Evolutionary conservation across 2,329 filamentous ascomycete species (phyloP).

Genomic region (Apiospora sp.): DNA sequence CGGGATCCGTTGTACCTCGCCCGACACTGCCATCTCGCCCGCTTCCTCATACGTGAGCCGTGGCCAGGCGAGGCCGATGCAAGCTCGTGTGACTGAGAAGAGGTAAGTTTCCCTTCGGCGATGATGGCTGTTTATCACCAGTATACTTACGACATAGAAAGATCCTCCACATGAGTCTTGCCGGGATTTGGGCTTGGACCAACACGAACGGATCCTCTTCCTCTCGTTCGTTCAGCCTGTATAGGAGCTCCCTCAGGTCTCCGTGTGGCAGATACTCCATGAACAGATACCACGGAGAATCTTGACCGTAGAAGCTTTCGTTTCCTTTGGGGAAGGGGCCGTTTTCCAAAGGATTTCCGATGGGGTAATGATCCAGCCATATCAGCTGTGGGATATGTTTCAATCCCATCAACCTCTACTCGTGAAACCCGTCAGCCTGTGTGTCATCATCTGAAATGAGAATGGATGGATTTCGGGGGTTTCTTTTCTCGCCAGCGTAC

Average conservation of each 20-base stretch:
- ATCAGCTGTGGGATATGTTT: background rate
- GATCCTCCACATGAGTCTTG: constrained; percentile 6
- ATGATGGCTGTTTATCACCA: no score
- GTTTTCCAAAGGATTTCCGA: background rate
- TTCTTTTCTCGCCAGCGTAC: background rate
- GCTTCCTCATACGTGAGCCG: background rate
- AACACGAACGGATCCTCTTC: background rate
- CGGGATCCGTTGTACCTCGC: background rate
- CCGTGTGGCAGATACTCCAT: constrained; percentile 2
- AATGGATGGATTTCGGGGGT: background rate
- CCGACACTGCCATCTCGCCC: background rate
- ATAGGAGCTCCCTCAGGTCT: background rate
- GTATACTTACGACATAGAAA: background rate
- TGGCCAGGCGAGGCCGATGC: background rate
- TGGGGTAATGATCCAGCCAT: background rate
- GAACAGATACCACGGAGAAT: background rate
- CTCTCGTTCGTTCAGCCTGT: background rate
- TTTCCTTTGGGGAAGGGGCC: background rate
- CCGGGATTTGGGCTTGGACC: background rate
- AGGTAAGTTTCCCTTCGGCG: background rate
- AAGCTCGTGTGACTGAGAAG: background rate
- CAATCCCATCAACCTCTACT: background rate
- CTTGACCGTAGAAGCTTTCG: background rate
- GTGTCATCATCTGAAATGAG: background rate
- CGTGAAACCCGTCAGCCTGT: no score